Conservation (phyloP, 1,139 yeast species). For the Tardiomyces digboiensis region DNA sequence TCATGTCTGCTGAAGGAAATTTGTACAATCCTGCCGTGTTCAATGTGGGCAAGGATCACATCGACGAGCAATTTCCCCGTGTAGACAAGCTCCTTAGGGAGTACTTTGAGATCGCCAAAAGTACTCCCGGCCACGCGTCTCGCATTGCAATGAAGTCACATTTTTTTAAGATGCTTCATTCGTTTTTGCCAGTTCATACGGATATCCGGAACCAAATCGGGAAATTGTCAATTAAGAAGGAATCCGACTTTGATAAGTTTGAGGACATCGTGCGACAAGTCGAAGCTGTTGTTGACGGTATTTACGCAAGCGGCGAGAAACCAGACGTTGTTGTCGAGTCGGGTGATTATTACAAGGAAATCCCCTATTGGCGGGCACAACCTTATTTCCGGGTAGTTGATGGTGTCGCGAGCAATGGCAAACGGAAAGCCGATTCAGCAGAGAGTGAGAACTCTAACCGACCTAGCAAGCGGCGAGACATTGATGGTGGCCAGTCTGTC, state of each 20-base stretch:
- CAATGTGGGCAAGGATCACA: slow-evolving; percentile 28
- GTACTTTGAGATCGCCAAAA: slow-evolving; percentile 75
- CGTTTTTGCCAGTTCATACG: slow-evolving; percentile 63
- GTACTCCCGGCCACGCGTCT: slow-evolving; percentile 63
- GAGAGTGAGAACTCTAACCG: not conserved
- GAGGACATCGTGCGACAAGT: slow-evolving; percentile 61
- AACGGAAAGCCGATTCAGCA: slow-evolving; percentile 8
- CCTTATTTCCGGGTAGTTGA: slow-evolving; percentile 86
- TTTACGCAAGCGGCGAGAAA: slow-evolving; percentile 38
- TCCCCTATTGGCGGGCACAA: slow-evolving; percentile 98
- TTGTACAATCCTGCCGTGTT: slow-evolving; percentile 91
- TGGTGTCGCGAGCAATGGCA: slow-evolving; percentile 37
- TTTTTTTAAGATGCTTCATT: slow-evolving; percentile 75
- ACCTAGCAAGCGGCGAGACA: not conserved
- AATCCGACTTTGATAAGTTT: slow-evolving; percentile 41
- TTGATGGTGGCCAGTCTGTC: too few species aligned
- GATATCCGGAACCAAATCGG: slow-evolving; percentile 76
- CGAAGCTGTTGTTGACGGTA: slow-evolving; percentile 51
- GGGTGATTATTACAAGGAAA: slow-evolving; percentile 73
- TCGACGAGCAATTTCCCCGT: slow-evolving; percentile 68
- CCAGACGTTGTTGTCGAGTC: slow-evolving; percentile 48
- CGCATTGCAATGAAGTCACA: slow-evolving; percentile 85
- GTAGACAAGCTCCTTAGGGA: slow-evolving; percentile 79
- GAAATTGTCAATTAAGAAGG: slow-evolving; percentile 29
- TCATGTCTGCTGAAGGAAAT: slow-evolving; percentile 97